Evolutionary conservation across 306 rosid species (phyloP).

Genomic region (Fagus sylvatica): DNA sequence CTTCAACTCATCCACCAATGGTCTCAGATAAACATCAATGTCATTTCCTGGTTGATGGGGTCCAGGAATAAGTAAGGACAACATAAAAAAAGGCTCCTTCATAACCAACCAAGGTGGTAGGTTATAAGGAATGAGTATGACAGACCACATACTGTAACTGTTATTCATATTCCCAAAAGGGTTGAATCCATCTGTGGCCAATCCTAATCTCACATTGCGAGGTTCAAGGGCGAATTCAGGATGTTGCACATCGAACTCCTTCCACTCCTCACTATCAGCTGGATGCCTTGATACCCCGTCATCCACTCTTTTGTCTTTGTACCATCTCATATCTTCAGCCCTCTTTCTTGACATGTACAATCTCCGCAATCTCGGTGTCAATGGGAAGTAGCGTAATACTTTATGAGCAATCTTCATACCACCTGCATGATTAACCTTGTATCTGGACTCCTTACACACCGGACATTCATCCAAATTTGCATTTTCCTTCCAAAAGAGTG

Average conservation of each 20-base stretch:
- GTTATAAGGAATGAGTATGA: background rate
- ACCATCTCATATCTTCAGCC: background rate
- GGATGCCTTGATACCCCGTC: conserved; percentile 4
- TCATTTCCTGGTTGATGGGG: background rate
- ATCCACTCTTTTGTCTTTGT: background rate
- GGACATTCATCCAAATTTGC: no score
- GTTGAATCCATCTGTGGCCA: background rate
- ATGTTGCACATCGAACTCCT: background rate
- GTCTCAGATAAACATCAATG: background rate
- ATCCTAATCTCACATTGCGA: conserved; percentile 2
- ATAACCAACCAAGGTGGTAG: background rate
- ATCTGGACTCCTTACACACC: no score
- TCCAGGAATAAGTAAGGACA: background rate
- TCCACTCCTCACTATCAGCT: background rate
- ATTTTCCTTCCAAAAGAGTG: no score
- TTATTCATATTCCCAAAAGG: background rate
- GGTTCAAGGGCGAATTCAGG: background rate
- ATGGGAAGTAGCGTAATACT: no score
- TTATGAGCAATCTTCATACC: no score
- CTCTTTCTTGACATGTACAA: no score
- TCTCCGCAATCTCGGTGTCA: no score
- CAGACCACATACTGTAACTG: background rate
- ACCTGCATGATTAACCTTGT: no score
- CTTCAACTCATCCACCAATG: background rate
- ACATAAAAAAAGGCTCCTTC: background rate